A percentile compares a stretch with the other conserved stretches of the same genome.
These are phyloP conservation scores for Mycena sp. DNA, from an alignment of 1,284 basidiomycete species.

Conservation along the genomic window DNA sequence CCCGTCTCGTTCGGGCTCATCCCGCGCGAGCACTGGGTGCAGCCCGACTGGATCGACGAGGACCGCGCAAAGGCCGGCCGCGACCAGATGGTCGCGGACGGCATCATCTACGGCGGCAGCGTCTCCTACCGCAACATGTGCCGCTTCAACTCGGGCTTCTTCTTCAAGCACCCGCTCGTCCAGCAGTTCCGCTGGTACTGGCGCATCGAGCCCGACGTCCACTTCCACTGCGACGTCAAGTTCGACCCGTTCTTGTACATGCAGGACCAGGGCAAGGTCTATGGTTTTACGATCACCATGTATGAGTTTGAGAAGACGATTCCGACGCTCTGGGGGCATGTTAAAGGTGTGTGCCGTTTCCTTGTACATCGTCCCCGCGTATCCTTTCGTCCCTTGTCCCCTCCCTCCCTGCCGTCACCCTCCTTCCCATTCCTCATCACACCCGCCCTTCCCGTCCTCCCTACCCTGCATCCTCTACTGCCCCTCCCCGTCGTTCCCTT, in stretches of 20 bases:
- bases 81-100: slow-evolving; percentile 58
- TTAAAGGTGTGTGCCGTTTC: slow-evolving; percentile 33
- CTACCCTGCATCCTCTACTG: background rate
- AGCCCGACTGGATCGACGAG: slow-evolving; percentile 75
- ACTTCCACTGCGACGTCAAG: slow-evolving; percentile 78
- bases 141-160: slow-evolving; percentile 80
- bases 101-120: slow-evolving; percentile 62
- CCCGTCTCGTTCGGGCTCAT: slow-evolving; percentile 65
- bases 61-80: slow-evolving; percentile 60
- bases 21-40: slow-evolving; percentile 51
- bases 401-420: no score
- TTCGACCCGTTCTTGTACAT: slow-evolving; percentile 82
- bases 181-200: slow-evolving; percentile 78
- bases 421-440: no score
- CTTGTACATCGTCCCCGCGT: background rate
- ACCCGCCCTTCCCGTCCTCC: no score
- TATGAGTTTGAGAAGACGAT: slow-evolving; percentile 83
- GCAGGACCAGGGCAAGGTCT: slow-evolving; percentile 76
- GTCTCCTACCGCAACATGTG: slow-evolving; percentile 66
- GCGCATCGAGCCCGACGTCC: slow-evolving; percentile 69
- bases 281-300: slow-evolving; percentile 76
- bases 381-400: slow-evolving; percentile 7
- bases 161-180: slow-evolving; percentile 72
- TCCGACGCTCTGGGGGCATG: slow-evolving; percentile 70
- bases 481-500: background rate